A percentile compares a stretch with the other conserved stretches of the same genome.
Conservation (phyloP, 352 stramenopile genomes). For the Pythium pyrilobum region DNA sequence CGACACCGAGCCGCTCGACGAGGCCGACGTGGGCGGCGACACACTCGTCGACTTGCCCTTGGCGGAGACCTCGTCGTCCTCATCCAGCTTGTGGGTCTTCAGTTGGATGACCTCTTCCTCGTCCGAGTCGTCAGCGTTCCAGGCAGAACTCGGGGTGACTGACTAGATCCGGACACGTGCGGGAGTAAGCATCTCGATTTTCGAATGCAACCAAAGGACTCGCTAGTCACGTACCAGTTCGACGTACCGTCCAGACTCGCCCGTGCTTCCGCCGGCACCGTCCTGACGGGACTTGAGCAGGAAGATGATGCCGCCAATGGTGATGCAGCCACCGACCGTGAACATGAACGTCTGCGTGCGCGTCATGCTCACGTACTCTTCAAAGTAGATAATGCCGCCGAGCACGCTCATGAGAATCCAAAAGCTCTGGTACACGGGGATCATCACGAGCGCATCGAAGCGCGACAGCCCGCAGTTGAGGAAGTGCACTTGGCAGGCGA, state of each 20-base stretch:
- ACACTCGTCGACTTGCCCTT: slow-evolving; percentile 20
- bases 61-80: slow-evolving; percentile 15
- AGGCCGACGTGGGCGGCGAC: slow-evolving; percentile 24
- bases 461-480: slow-evolving; percentile 85
- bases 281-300: slow-evolving; percentile 54
- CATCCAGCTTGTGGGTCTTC: slow-evolving; percentile 28
- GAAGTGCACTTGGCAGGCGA: slow-evolving; percentile 84
- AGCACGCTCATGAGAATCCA: slow-evolving; percentile 88
- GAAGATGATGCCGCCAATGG: slow-evolving; percentile 74
- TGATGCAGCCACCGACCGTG: slow-evolving; percentile 62
- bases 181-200: slow-evolving; percentile 7
- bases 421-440: slow-evolving; percentile 90
- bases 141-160: slow-evolving; percentile 72
- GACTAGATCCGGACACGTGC: slow-evolving; percentile 27
- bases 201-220: slow-evolving; percentile 1
- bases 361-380: slow-evolving; percentile 87
- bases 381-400: slow-evolving; percentile 92
- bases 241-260: slow-evolving; percentile 41
- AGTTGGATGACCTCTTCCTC: slow-evolving; percentile 74
- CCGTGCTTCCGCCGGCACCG: slow-evolving; percentile 16
- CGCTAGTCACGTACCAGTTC: slow-evolving; percentile 48
- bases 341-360: slow-evolving; percentile 75
- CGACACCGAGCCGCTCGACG: slow-evolving; percentile 17
- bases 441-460: slow-evolving; percentile 86
- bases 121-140: slow-evolving; percentile 77